A percentile compares a stretch with the other conserved stretches of the same genome.
These are phyloP conservation scores for Hypomontagnella monticulosa DNA, from an alignment of 495 filamentous ascomycete species.

Conservation along the genomic window DNA sequence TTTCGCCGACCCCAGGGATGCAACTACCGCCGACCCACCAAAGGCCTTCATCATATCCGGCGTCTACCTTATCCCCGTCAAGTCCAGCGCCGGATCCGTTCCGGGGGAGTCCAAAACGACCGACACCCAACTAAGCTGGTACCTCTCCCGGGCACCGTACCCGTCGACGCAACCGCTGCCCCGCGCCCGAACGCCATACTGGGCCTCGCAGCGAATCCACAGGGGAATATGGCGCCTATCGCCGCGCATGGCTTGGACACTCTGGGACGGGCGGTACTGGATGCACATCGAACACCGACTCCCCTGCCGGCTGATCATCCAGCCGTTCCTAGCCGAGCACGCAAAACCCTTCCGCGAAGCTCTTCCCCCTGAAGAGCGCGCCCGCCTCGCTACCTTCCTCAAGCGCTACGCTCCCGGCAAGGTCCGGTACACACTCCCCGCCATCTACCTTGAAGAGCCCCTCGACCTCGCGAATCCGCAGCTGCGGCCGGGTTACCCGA, in stretches of 20 bases:
- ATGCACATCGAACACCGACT: slow-evolving; percentile 63
- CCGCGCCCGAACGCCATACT: slow-evolving; percentile 12
- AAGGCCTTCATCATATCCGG: slow-evolving; percentile 64
- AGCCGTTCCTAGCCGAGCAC: slow-evolving; percentile 62
- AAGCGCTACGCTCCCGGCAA: slow-evolving; percentile 59
- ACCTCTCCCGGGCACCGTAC: slow-evolving; percentile 53
- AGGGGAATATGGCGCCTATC: slow-evolving; percentile 14
- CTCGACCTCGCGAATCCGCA: slow-evolving; percentile 1
- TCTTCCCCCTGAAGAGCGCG: slow-evolving; percentile 39
- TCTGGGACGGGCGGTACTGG: slow-evolving; percentile 91
- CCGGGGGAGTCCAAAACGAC: slow-evolving; percentile 1
- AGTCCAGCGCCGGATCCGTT: background rate
- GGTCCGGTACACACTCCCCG: slow-evolving; percentile 64
- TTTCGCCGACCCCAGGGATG: slow-evolving; percentile 27
- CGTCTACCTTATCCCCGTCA: slow-evolving; percentile 63
- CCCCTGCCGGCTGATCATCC: slow-evolving; percentile 52
- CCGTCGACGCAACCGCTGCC: slow-evolving; percentile 39
- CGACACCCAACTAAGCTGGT: slow-evolving; percentile 45
- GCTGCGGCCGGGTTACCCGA: slow-evolving; percentile 7
- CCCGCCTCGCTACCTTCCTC: slow-evolving; percentile 48
- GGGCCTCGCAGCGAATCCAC: background rate
- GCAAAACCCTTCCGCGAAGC: slow-evolving; percentile 55
- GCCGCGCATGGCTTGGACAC: slow-evolving; percentile 54
- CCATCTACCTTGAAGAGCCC: slow-evolving; percentile 49
- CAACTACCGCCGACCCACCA: slow-evolving; percentile 16